Conservation (phyloP, 208 protist species). For the Herpetomonas tarakana region DNA sequence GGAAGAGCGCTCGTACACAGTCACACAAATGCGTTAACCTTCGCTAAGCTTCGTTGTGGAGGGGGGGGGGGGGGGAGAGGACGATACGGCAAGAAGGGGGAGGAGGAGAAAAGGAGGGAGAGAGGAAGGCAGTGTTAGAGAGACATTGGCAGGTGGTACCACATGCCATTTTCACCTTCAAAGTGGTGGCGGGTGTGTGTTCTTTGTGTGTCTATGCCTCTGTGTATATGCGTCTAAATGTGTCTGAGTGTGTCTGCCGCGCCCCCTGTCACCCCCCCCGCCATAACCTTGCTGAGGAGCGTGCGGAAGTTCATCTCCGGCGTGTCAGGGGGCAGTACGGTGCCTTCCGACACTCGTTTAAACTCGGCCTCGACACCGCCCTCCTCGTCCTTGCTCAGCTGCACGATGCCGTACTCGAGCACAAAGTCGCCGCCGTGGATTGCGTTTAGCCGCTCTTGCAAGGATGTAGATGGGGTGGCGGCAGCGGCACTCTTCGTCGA, state of each 20-base stretch:
- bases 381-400: constrained; percentile 66
- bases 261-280: too few relatives aligned
- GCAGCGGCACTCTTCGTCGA: not conserved
- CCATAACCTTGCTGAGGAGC: constrained; percentile 68
- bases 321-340: constrained; percentile 62
- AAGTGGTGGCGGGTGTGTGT: too few relatives aligned
- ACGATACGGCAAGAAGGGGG: not conserved
- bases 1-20: too few relatives aligned
- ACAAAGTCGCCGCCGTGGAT: constrained; percentile 20
- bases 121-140: too few relatives aligned
- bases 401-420: constrained; percentile 81
- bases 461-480: not conserved
- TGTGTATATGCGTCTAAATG: too few relatives aligned
- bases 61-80: not conserved
- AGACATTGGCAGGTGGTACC: too few relatives aligned
- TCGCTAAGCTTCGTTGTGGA: not conserved
- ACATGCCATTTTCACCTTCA: too few relatives aligned
- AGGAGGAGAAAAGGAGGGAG: not conserved
- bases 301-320: constrained; percentile 47
- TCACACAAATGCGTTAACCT: too few relatives aligned
- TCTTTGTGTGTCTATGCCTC: too few relatives aligned
- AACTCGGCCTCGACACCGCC: constrained; percentile 61
- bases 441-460: constrained; percentile 6
- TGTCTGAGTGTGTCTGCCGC: too few relatives aligned
- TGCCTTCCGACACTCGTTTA: constrained; percentile 50